Conservation (phyloP, 345 rosid genomes). For the Syzygium grande region DNA sequence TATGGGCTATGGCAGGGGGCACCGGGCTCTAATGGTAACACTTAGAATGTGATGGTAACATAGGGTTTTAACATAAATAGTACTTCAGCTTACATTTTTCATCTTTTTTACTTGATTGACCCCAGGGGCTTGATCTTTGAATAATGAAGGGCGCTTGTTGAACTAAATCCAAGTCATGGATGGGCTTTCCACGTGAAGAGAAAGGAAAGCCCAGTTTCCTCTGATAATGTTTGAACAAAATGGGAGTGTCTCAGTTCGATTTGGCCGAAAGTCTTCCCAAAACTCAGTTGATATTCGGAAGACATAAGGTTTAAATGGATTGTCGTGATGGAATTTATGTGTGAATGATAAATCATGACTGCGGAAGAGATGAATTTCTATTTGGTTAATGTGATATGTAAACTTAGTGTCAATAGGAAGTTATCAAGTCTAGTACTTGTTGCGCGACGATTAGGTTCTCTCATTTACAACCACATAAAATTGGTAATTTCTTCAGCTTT, state of each 20-base stretch:
- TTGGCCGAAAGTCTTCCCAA: not conserved
- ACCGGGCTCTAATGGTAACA: not conserved
- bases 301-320: not conserved
- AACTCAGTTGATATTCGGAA: not conserved
- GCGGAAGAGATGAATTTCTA: not conserved
- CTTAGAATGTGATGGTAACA: not conserved
- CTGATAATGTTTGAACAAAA: not conserved
- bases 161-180: not conserved
- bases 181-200: not conserved
- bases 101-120: not conserved
- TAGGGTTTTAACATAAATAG: no score
- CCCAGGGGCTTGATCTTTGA: not conserved
- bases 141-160: not conserved
- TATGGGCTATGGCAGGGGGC: not conserved
- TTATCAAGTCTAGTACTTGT: not conserved
- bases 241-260: not conserved
- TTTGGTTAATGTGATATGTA: not conserved
- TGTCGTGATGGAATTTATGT: not conserved
- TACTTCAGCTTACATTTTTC: no score
- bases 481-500: not conserved
- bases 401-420: not conserved
- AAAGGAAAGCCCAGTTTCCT: not conserved
- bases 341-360: not conserved
- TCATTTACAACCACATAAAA: not conserved
- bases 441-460: not conserved